phyloP scores from a whole-genome alignment of 1,139 yeast species.

The Yarrowia galli region DNA sequence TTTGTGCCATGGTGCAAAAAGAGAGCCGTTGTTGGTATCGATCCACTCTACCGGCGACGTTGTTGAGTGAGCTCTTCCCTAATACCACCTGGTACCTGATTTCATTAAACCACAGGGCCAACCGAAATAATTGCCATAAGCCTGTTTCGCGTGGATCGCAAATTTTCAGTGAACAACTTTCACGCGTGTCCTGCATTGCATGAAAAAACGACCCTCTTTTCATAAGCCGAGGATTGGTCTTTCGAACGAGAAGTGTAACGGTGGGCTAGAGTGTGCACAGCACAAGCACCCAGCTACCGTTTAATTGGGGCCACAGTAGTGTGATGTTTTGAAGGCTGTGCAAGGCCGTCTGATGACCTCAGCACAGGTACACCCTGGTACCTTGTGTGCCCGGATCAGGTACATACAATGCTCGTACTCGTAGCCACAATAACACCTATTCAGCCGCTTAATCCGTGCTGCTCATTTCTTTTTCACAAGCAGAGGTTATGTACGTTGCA shows the following conservation, averaged over 20 bases:
- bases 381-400: too few relatives aligned
- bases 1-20: neutral
- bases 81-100: neutral
- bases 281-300: neutral
- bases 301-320: neutral
- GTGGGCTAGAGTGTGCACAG: neutral
- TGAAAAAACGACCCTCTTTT: neutral
- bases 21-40: neutral
- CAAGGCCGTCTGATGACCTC: too few relatives aligned
- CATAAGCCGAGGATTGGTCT: constrained; percentile 16
- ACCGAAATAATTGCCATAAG: neutral
- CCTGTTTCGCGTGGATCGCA: constrained; percentile 4
- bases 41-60: neutral
- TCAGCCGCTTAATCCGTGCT: neutral
- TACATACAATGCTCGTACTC: too few relatives aligned
- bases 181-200: constrained; percentile 28
- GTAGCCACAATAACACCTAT: too few relatives aligned
- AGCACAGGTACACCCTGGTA: too few relatives aligned
- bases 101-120: neutral
- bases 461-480: constrained; percentile 24
- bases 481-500: constrained; percentile 12
- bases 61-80: neutral
- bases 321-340: neutral
- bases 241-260: neutral
- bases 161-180: constrained; percentile 13